Conservation (phyloP, 768 basidiomycete species). For the Flagelloscypha sp. region DNA sequence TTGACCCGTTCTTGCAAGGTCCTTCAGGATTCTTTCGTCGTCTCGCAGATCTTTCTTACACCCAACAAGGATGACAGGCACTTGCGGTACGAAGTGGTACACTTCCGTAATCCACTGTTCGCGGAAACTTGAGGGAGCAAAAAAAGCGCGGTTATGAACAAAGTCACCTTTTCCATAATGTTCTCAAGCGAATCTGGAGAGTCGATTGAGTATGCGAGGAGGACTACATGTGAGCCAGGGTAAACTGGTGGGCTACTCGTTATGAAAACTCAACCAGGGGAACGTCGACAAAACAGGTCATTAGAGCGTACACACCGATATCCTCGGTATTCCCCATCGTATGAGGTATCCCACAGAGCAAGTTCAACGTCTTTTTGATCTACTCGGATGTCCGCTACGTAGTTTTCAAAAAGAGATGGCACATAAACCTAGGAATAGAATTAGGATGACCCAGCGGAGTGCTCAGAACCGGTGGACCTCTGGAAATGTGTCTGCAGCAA, state of each 20-base stretch:
- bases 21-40: too few species aligned
- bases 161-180: conserved; percentile 70
- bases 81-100: conserved; percentile 62
- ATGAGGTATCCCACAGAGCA: conserved; percentile 12
- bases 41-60: conserved; percentile 76
- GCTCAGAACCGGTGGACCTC: too few species aligned
- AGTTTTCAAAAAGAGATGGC: conserved; percentile 10
- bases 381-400: conserved; percentile 9
- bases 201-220: conserved; percentile 78
- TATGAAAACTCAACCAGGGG: too few species aligned
- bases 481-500: too few species aligned
- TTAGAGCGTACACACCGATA: too few species aligned
- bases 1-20: conserved; percentile 4
- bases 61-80: conserved; percentile 66
- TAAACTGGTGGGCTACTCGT: conserved; percentile 79
- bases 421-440: conserved; percentile 8
- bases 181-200: conserved; percentile 74
- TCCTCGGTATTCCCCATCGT: too few species aligned
- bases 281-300: too few species aligned
- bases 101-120: conserved; percentile 65
- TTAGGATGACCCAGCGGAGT: too few species aligned
- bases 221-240: conserved; percentile 76
- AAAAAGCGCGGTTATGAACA: too few species aligned
- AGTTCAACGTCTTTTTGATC: conserved; percentile 9
- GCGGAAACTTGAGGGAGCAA: too few species aligned